Conservation (phyloP, 1,139 yeast genomes). For the Geotrichum restrictum region DNA sequence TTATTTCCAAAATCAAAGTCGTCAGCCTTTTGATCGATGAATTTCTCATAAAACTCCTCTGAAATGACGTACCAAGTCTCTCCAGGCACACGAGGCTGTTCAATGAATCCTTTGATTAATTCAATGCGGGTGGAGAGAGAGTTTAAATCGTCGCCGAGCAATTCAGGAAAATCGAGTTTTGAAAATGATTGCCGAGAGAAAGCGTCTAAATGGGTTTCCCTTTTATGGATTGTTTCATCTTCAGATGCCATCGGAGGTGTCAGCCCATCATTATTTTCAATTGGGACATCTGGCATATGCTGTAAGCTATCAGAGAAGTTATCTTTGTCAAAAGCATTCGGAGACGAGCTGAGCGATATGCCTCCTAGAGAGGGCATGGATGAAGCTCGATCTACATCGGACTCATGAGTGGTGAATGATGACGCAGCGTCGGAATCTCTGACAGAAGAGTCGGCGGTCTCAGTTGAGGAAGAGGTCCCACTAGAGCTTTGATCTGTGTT, state of each 20-base stretch:
- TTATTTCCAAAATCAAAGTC: constrained; percentile 12
- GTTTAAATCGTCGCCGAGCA: background rate
- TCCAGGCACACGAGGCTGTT: constrained; percentile 1
- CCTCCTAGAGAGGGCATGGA: constrained; percentile 14
- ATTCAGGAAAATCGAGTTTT: background rate
- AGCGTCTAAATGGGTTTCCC: background rate
- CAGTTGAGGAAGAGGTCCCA: background rate
- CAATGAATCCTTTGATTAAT: background rate
- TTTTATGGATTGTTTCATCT: constrained; percentile 5
- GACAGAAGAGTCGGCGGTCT: background rate
- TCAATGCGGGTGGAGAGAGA: constrained; percentile 1
- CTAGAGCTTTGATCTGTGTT: background rate
- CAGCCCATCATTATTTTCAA: background rate
- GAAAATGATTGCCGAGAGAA: background rate
- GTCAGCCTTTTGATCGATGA: background rate
- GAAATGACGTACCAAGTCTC: constrained; percentile 16
- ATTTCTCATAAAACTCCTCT: constrained; percentile 2
- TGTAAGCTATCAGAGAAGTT: background rate
- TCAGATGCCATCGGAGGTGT: constrained; percentile 6
- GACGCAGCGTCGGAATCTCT: background rate
- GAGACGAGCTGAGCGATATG: constrained; percentile 14
- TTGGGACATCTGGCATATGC: background rate
- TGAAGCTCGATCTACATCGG: background rate
- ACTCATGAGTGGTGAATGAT: background rate
- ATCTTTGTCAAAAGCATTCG: background rate